Percentiles rank a stretch among this genome's conserved stretches.
These are phyloP conservation scores for Aspergillus kassunensis DNA, from an alignment of 495 filamentous ascomycete species.

Conservation along the genomic window DNA sequence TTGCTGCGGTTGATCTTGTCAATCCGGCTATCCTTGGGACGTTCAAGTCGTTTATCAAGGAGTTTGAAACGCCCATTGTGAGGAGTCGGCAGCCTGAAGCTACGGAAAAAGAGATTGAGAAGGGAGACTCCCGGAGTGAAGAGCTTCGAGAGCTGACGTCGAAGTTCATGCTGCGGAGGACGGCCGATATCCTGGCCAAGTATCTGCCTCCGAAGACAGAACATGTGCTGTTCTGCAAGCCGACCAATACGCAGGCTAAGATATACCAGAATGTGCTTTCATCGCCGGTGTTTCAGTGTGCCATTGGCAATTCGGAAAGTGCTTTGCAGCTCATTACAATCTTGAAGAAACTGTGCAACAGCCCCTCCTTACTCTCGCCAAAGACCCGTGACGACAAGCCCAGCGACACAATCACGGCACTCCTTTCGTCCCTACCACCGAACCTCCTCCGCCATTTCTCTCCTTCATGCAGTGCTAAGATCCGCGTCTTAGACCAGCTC, in stretches of 20 bases:
- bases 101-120: conserved; percentile 61
- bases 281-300: conserved; percentile 63
- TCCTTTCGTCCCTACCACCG: conserved; percentile 57
- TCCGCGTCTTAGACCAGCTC: conserved; percentile 67
- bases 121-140: conserved; percentile 64
- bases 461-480: conserved; percentile 61
- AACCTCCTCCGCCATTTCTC: conserved; percentile 54
- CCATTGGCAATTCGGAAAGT: conserved; percentile 63
- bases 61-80: conserved; percentile 71
- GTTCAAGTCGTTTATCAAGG: conserved; percentile 63
- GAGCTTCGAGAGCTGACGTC: conserved; percentile 66
- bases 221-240: conserved; percentile 72
- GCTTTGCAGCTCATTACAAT: conserved; percentile 73
- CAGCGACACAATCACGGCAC: conserved; percentile 38
- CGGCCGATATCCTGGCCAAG: conserved; percentile 67
- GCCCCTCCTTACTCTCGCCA: conserved; percentile 59
- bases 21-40: conserved; percentile 71
- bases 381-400: conserved; percentile 35
- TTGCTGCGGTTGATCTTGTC: conserved; percentile 73
- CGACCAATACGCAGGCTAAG: conserved; percentile 61
- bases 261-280: conserved; percentile 67
- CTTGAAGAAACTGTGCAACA: conserved; percentile 81
- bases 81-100: conserved; percentile 70
- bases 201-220: conserved; percentile 77
- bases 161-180: conserved; percentile 72